phyloP scores from a whole-genome alignment of 306 rosid species.

The Cucumis cinereus region DNA sequence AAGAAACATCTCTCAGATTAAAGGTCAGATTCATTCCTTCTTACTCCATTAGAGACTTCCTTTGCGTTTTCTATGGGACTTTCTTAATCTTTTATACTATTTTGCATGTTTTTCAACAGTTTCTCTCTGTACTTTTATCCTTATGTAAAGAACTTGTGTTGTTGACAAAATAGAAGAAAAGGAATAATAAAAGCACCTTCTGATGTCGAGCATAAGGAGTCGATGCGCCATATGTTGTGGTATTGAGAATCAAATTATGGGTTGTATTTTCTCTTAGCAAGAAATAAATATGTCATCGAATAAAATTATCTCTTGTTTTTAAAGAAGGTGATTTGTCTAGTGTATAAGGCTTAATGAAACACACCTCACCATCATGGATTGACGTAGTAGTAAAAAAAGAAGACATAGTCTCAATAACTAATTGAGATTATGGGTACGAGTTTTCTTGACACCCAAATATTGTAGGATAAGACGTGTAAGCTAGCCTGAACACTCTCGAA shows the following conservation, averaged over 20 bases:
- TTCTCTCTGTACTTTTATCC: neutral
- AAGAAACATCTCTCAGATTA: slow-evolving; percentile 27
- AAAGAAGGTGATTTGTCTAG: neutral
- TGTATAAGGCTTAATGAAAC: neutral
- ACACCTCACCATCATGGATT: neutral
- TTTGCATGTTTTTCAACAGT: neutral
- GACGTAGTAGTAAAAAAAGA: too few species aligned
- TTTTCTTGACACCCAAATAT: too few species aligned
- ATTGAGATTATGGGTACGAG: too few species aligned
- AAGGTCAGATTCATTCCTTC: slow-evolving; percentile 14
- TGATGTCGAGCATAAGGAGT: neutral
- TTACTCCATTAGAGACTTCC: neutral
- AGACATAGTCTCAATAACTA: too few species aligned
- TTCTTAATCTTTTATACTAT: neutral
- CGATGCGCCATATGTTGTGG: neutral
- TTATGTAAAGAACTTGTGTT: too few species aligned
- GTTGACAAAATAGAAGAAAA: neutral
- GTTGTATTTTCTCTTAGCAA: neutral
- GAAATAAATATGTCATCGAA: neutral
- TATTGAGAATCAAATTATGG: neutral
- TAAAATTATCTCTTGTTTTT: neutral
- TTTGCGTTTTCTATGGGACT: neutral
- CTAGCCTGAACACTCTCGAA: too few species aligned
- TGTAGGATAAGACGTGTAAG: too few species aligned
- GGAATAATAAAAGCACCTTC: neutral